phyloP scores from a whole-genome alignment of 1,284 basidiomycete species.

The Vanrija sp. region DNA sequence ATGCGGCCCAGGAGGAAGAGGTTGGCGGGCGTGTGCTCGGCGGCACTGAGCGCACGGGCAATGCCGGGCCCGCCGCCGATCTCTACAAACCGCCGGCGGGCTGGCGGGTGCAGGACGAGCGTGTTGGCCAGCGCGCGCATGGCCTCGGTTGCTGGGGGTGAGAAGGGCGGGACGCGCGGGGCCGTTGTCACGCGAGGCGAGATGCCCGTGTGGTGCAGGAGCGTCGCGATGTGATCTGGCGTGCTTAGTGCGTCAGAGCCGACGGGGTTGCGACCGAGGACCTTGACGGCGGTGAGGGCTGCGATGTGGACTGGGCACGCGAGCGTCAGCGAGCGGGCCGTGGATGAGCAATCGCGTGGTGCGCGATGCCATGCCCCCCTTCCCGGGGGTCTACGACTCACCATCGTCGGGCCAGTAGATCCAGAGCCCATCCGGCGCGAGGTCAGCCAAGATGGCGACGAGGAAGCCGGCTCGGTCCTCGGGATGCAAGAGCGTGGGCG shows the following conservation, averaged over 20 bases:
- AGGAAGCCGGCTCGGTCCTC: slow-evolving; percentile 52
- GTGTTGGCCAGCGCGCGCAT: slow-evolving; percentile 36
- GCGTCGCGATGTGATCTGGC: slow-evolving; percentile 18
- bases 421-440: slow-evolving; percentile 52
- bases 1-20: slow-evolving; percentile 41
- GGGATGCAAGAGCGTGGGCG: slow-evolving; percentile 50
- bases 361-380: background rate
- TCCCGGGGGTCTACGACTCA: slow-evolving; percentile 16
- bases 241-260: slow-evolving; percentile 63
- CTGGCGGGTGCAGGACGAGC: slow-evolving; percentile 32
- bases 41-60: slow-evolving; percentile 24
- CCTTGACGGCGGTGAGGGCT: slow-evolving; percentile 71
- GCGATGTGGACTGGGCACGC: slow-evolving; percentile 21
- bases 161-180: background rate
- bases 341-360: slow-evolving; percentile 11
- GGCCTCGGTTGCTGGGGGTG: slow-evolving; percentile 23
- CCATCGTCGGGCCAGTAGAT: slow-evolving; percentile 27
- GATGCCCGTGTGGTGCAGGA: slow-evolving; percentile 34
- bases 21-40: slow-evolving; percentile 16
- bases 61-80: slow-evolving; percentile 25
- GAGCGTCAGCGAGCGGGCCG: background rate
- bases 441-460: slow-evolving; percentile 59
- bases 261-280: slow-evolving; percentile 64
- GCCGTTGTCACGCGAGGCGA: slow-evolving; percentile 7
- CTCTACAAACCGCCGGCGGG: slow-evolving; percentile 22